Base-by-base conservation (phyloP, 1,284 basidiomycete genomes). In the Leccinum pallidistipes region DNA sequence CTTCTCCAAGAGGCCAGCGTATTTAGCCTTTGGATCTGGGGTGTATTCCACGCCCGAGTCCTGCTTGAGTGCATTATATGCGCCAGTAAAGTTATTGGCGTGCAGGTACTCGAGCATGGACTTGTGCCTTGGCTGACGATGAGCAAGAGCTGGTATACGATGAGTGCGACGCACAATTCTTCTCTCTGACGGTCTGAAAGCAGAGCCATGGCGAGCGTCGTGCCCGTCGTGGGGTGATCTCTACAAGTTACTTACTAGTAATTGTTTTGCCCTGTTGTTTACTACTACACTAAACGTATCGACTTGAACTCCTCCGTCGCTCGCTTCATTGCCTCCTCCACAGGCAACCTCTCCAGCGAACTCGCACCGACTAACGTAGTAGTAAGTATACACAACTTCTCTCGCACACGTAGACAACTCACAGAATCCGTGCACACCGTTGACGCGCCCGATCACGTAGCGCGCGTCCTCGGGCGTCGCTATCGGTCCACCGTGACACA, bases 1-100 rank as follows among this genome's bases (percentile, higher is more conserved):
- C 86, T 95, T 96, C 79, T 94, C 94, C 63, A 97, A 78, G 62
- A 97, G 78, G 0, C 93, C 94, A 1, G 87, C 86, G 71, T 88
- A 92, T 71, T 91, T 91, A 55, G 90, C 87, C 70, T 91, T 93
- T 16, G 92, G 86, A 79, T 95, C 91, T 18, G 88, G 87, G 9
- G 83, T 81, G 72, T 94, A 94, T 61, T 89, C 88, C 43, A 81
- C 73, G 29, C 77, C 76, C 27, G 80, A 71, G 66, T 94, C 91
- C 29, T 76, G 69, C 69, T 84, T 85, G 58, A 94, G 78, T 2
- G 87, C 84, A 14, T 86, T 81, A 68, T 84, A 91, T 1, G 91
- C 83, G 31, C 82, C 78, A 32, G 76, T 76, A 67, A 91, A 84
- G 62, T 89, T 88, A 62, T 84, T 82, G 54, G 85, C 78, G 67